Percentiles rank a stretch among this genome's conserved stretches.
These are phyloP conservation scores for Trichoderma semiorbis DNA, from an alignment of 2,329 filamentous ascomycete genomes.

Conservation along the genomic window DNA sequence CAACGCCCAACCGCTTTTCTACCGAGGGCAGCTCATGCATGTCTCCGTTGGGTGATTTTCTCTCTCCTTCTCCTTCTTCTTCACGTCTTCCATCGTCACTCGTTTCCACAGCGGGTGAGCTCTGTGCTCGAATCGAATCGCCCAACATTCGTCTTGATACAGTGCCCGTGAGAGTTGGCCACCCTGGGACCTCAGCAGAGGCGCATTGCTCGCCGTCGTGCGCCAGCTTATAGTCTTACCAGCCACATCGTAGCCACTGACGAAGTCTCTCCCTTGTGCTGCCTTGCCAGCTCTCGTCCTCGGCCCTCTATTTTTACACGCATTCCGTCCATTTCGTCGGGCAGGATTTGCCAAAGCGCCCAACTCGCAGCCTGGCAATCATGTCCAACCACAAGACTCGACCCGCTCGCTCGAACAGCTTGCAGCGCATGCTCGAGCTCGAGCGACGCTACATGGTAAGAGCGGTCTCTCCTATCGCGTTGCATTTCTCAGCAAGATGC, in stretches of 20 bases:
- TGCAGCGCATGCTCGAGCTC: constrained; percentile 58
- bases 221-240: constrained; percentile 10
- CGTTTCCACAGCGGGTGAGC: background rate
- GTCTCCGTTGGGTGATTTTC: background rate
- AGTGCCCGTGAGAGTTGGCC: background rate
- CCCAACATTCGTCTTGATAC: background rate
- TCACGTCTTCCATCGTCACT: background rate
- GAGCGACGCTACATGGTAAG: constrained; percentile 58
- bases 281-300: background rate
- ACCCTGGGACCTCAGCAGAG: background rate
- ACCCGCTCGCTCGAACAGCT: constrained; percentile 42
- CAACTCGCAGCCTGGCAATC: constrained; percentile 1
- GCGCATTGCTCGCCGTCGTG: constrained; percentile 10
- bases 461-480: background rate
- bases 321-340: background rate
- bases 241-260: constrained; percentile 18
- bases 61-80: background rate
- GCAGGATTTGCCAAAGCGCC: background rate
- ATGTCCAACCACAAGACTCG: constrained; percentile 20
- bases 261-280: background rate
- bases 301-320: constrained; percentile 12
- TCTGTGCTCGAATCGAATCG: background rate
- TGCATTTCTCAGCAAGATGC: background rate
- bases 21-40: background rate
- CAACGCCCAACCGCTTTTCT: constrained; percentile 8